A percentile compares a stretch with the other conserved stretches of the same genome.
phyloP scores from a whole-genome alignment of 2,329 filamentous ascomycete genomes.

The Epicoccum sorghinum region DNA sequence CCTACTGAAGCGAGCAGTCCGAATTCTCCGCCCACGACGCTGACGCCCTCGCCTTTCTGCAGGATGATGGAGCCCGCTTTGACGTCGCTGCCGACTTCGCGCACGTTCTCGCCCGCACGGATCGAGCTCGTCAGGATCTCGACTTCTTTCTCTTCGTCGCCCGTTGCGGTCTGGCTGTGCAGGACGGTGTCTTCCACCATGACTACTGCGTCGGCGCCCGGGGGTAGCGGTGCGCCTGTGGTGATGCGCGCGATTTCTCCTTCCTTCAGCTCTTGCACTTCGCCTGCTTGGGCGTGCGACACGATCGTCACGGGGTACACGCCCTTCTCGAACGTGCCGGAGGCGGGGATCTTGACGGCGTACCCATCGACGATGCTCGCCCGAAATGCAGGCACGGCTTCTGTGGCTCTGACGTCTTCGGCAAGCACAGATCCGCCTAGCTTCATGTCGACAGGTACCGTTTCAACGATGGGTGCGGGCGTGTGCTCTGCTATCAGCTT shows the following conservation, averaged over 20 bases:
- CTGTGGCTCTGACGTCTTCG: constrained; percentile 77
- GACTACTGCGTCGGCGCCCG: constrained; percentile 86
- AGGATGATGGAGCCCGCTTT: constrained; percentile 72
- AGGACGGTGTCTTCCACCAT: constrained; percentile 96
- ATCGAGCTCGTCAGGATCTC: constrained; percentile 83
- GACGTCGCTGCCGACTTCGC: constrained; percentile 90
- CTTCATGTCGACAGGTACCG: constrained; percentile 64
- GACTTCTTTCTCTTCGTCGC: constrained; percentile 82
- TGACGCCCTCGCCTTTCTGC: constrained; percentile 79
- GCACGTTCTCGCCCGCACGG: constrained; percentile 81
- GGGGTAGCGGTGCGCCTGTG: constrained; percentile 88
- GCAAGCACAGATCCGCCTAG: constrained; percentile 82
- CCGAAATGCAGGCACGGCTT: constrained; percentile 89
- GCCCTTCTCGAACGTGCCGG: constrained; percentile 66
- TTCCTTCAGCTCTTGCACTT: constrained; percentile 67
- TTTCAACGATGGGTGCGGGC: constrained; percentile 65
- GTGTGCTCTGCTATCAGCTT: constrained; percentile 74
- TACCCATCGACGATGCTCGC: constrained; percentile 98
- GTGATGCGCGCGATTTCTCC: constrained; percentile 90
- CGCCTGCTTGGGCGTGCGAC: constrained; percentile 80
- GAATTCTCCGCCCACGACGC: constrained; percentile 86
- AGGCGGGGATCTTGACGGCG: constrained; percentile 57
- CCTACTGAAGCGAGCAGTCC: constrained; percentile 88
- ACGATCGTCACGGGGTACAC: constrained; percentile 85
- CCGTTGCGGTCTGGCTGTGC: constrained; percentile 76